Evolutionary conservation across 2,329 filamentous ascomycete genomes (phyloP), one percentile per base, ranked within the genome.

Genomic region (Fusarium hostae): DNA sequence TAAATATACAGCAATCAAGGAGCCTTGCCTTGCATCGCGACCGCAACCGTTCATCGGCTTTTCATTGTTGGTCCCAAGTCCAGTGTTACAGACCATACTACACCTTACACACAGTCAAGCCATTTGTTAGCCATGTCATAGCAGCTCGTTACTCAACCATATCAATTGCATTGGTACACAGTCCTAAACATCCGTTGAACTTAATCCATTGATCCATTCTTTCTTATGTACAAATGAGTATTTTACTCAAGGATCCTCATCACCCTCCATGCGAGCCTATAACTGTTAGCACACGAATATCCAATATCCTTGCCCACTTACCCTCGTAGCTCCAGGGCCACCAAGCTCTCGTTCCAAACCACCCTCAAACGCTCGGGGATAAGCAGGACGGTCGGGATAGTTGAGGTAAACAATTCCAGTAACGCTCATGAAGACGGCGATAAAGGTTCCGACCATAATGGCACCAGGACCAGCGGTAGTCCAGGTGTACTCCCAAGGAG

Each of bases 401-500:
- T 87, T 86, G 70, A 86, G 74, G 78, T 89, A 90, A 51, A 97
- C 90, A 35, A 88, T 83, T 65, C 91, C 94, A 81, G 86, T 88
- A 58, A 95, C 81, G 54, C 87, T 86, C 37, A 94, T 79, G 72
- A 94, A 87, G 59, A 85, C 83, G 26, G 84, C 85, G 47, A 94
- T 81, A 79, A 95, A 95, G 70, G 83, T 83, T 65, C 89, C 91
- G 70, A 95, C 82, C 83, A 94, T 90, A 66, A 91, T 77, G 39
- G 90, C 79, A 65, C 89, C 93, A 79, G 91, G 94, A 71, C 89
- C 88, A 20, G 95, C 85, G 54, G 88, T 91, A 47, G 87, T 85
- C 87, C 96, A 95, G 61, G 91, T 96, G 85, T 99, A 98, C 78
- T 95, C 91, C 81, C 96, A 91, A 5, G 94, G 90, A 55, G 93